phyloP scores from a whole-genome alignment of 2,329 filamentous ascomycete genomes.

The Aspergillus chevalieri region DNA sequence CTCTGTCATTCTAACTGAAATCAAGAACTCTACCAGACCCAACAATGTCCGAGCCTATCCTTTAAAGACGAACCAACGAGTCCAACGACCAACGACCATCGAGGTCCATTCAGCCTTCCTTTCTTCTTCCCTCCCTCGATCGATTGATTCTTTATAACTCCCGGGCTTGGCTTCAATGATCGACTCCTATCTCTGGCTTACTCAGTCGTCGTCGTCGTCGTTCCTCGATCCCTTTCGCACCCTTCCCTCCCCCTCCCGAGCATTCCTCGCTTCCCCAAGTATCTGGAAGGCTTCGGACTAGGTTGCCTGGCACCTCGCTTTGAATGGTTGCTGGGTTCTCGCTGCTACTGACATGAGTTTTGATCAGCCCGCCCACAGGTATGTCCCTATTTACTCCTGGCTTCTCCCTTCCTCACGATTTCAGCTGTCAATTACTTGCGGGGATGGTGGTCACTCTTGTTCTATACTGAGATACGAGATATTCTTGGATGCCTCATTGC shows the following conservation, averaged over 20 bases:
- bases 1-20: too few species aligned
- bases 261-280: conserved; percentile 23
- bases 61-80: too few species aligned
- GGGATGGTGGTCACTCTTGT: not conserved
- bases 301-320: conserved; percentile 31
- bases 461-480: too few species aligned
- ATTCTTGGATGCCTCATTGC: not conserved
- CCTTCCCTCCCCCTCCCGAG: conserved; percentile 12
- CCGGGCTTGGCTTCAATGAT: conserved; percentile 21
- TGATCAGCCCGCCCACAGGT: conserved; percentile 43
- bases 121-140: too few species aligned
- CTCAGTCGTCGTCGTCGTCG: conserved; percentile 16
- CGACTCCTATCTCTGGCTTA: conserved; percentile 8
- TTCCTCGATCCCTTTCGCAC: conserved; percentile 14
- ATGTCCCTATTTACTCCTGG: conserved; percentile 15
- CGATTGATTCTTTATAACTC: too few species aligned
- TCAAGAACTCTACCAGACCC: too few species aligned
- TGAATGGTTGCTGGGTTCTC: conserved; percentile 35
- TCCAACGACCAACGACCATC: too few species aligned
- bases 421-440: not conserved
- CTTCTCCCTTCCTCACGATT: not conserved
- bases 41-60: too few species aligned
- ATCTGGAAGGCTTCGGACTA: conserved; percentile 17
- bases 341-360: conserved; percentile 41
- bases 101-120: too few species aligned